Evolutionary conservation across 345 rosid genomes (phyloP), one percentile per base, ranked within the genome.

Genomic region (Schrenkiella parvula): DNA sequence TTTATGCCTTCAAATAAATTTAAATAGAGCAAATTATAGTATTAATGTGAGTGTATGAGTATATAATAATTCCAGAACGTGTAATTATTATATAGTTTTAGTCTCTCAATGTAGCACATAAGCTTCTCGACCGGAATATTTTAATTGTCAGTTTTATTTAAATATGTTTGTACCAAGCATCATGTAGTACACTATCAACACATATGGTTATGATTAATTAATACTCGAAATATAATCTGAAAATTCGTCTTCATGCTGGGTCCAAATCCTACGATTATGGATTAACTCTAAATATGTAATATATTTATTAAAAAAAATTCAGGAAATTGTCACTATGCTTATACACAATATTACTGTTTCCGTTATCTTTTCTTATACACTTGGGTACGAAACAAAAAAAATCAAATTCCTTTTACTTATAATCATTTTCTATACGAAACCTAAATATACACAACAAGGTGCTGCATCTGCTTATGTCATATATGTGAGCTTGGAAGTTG

Each of bases 401-500:
- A 26, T 14, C 3, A 42, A 52, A n/a, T 21, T 19, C 52, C 18
- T n/a, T 53, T 14, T 14, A 39, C 23, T 22, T 54, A 35, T 28
- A 66, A 57, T 57, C n/a, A 10, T 73, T 28, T 48, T 39, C 12
- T 66, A 59, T 12, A 39, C 62, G 60, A 67, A 72, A 63, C 28
- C 46, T 32, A 31, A 42, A 22, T 67, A 67, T 11, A 67, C 35
- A 58, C 37, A 58, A 46, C 11, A 66, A 46, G 43, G 39, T 59
- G 56, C 41, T n/a, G 66, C 43, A 64, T 17, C 54, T 57, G 66
- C 52, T 48, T 74, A 59, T 66, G 63, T 74, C 68, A 67, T 22
- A 52, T 51, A 22, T 67, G 47, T 48, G 62, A 39, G 54, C 55
- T 67, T 48, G 66, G 54, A 74, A 37, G 67, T 74, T 58, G 44